Evolutionary conservation across 2,329 filamentous ascomycete species (phyloP), one percentile per base, ranked within the genome.

Genomic region (Aspergillus pseudoviridinutans): DNA sequence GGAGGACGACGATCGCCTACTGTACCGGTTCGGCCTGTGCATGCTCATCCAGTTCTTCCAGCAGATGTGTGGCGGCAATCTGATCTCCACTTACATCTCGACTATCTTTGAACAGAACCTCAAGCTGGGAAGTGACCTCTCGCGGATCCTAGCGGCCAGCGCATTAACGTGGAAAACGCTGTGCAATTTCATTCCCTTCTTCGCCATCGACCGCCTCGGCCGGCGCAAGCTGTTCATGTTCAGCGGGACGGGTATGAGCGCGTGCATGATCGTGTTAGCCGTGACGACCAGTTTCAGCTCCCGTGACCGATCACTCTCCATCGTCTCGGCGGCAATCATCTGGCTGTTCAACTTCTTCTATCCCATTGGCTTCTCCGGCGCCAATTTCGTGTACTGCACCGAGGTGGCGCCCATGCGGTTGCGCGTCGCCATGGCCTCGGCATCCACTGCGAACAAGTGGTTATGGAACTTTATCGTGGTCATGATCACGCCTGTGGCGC

Each of bases 31-130:
- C 6, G 56, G 75, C 8, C 73, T 82, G 20, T 79, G 75, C 49
- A 77, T 80, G 55, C 71, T 78, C 60, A 78, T 79, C 64, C 78
- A 81, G 57, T 74, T 80, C 67, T 82, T 79, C 66, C 74, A 72
- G 49, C 70, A 80, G 52, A 68, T 73, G 56, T 62, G 58, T 20
- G 68, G 69, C 4, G 64, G 69, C 44, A 72, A 69, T 44, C 56
- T 69, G 4, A 69, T 73, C 49, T 79, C 77, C 42, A 78, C 80
- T 17, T 82, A 81, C 42, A 53, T 58, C 2, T 54, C 58, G 1
- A 58, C 53, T 6, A 61, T 65, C 35, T 61, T 64, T 35, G 55
- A 64, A 14, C 53, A 62, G 12, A 53, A 60, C 51, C 55, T 65
- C 10, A 29, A 53, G 1, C 35, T 65, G 2, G 49, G 54, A 6